phyloP scores from a whole-genome alignment of 164 flowering plant species.

The Santalum album region DNA sequence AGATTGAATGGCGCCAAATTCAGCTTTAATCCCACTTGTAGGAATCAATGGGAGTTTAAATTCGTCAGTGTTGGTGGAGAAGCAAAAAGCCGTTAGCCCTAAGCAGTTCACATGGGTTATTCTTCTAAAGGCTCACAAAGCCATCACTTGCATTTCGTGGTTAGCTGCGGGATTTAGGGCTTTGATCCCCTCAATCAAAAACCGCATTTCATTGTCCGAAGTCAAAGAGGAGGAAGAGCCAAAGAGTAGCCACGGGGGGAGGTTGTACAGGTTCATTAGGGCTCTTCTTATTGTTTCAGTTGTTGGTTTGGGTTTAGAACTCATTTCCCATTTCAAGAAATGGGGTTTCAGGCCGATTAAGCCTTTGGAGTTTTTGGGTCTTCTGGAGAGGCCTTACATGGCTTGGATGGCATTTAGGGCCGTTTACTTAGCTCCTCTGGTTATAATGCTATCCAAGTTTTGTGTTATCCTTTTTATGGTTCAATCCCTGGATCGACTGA shows the following conservation, averaged over 20 bases:
- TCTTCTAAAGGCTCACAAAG: constrained; percentile 44
- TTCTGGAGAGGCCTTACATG: constrained; percentile 45
- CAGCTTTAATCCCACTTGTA: no score
- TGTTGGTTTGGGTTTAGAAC: constrained; percentile 35
- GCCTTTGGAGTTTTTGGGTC: constrained; percentile 40
- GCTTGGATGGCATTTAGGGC: constrained; percentile 54
- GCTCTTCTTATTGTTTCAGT: constrained; percentile 39
- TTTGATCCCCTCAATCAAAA: constrained; percentile 30
- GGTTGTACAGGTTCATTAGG: constrained; percentile 42
- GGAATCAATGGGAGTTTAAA: no score
- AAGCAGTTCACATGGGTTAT: constrained; percentile 61
- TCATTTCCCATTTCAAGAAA: constrained; percentile 43
- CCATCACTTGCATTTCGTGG: no score
- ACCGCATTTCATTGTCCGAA: constrained; percentile 29
- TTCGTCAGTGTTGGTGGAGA: no score
- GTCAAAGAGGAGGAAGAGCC: constrained; percentile 32
- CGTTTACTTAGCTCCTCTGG: constrained; percentile 49
- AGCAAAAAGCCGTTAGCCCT: constrained; percentile 37
- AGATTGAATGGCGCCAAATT: no score
- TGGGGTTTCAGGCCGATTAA: constrained; percentile 41
- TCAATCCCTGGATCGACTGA: constrained; percentile 59
- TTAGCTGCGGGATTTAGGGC: constrained; percentile 16
- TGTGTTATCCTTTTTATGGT: constrained; percentile 59
- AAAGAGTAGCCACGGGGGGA: constrained; percentile 36
- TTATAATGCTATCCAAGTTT: constrained; percentile 36